phyloP scores from a whole-genome alignment of 176 grass and related monocot genomes.

The Raddia distichophylla region DNA sequence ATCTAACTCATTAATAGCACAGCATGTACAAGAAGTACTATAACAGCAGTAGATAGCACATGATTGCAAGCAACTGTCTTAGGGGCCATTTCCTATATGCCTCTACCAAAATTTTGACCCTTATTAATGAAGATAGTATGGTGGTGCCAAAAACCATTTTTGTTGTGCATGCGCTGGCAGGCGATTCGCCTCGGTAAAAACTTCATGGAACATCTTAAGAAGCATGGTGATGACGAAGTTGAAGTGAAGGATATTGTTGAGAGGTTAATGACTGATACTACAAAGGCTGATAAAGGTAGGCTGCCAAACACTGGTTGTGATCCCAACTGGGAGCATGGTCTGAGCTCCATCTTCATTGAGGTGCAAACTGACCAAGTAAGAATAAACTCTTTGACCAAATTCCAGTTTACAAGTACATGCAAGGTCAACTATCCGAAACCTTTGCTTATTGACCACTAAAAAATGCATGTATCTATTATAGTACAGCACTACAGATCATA shows the following conservation, averaged over 20 bases:
- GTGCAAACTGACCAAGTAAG: constrained; percentile 77
- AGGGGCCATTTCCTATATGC: constrained; percentile 22
- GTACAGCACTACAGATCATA: not conserved
- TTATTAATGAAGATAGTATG: constrained; percentile 18
- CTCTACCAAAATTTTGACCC: constrained; percentile 22
- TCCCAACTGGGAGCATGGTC: constrained; percentile 60
- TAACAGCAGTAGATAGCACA: constrained; percentile 23
- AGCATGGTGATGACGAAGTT: constrained; percentile 69
- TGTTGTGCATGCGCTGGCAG: constrained; percentile 42
- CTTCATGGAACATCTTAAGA: constrained; percentile 67
- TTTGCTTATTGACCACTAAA: constrained; percentile 6
- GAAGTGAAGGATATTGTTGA: constrained; percentile 60
- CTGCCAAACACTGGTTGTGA: constrained; percentile 94
- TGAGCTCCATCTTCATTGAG: constrained; percentile 85
- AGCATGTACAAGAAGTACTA: constrained; percentile 33
- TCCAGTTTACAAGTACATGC: constrained; percentile 21
- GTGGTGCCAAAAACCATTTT: not conserved
- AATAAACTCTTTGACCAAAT: not conserved
- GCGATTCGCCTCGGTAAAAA: constrained; percentile 56
- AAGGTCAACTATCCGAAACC: constrained; percentile 21
- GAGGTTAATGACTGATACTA: constrained; percentile 83
- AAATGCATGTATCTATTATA: not conserved
- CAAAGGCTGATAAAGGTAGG: constrained; percentile 64
- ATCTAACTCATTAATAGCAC: constrained; percentile 50
- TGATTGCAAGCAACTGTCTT: constrained; percentile 46